Evolutionary conservation across 176 grass and related monocot genomes (phyloP), one percentile per base, ranked within the genome.

Genomic region (Aegilops speltoides): DNA sequence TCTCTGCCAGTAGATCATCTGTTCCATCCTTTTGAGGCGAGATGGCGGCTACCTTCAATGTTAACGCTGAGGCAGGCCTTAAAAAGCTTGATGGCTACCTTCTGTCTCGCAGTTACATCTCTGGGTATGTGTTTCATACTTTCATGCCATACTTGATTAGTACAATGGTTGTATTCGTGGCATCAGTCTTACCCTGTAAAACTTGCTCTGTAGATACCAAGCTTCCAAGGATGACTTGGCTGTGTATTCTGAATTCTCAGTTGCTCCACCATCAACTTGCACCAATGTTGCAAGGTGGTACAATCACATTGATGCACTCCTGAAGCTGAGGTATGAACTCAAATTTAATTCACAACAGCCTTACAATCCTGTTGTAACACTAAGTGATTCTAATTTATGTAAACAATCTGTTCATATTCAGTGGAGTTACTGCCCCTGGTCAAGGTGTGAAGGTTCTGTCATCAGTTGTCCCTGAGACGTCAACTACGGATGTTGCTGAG

Each of bases 201-300:
- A 19, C 10, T 68, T 81, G 4, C 32, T 6, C 14, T 69, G 46
- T 67, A 98, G 97, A 10, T 98, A 94, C 84, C 94, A 96, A 94
- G 97, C 97, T 52, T 98, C 97, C 10, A 98, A 98, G 85, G 97
- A 98, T 94, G 97, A 98, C 60, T 23, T 98, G 82, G 88, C 92
- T 91, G 90, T 96, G 62, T 91, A 94, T 67, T 77, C 86, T 14
- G 87, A 83, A 40, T 81, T 96, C 54, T 76, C 84, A 31, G 16
- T 90, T 5, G 34, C 83, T 59, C 97, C 97, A 10, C 89, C 94
- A 6, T 69, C 86, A 0, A 90, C 94, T 56, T 96, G 91, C 82
- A 82, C 77, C 73, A 98, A 98, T 45, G 90, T 85, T 9, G 50
- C 89, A 20, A 98, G 97, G 89, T 98, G 97, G 97, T 98, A 85